Conservation (phyloP, 2,329 filamentous ascomycete genomes). For the Arthrinium phaeospermum region DNA sequence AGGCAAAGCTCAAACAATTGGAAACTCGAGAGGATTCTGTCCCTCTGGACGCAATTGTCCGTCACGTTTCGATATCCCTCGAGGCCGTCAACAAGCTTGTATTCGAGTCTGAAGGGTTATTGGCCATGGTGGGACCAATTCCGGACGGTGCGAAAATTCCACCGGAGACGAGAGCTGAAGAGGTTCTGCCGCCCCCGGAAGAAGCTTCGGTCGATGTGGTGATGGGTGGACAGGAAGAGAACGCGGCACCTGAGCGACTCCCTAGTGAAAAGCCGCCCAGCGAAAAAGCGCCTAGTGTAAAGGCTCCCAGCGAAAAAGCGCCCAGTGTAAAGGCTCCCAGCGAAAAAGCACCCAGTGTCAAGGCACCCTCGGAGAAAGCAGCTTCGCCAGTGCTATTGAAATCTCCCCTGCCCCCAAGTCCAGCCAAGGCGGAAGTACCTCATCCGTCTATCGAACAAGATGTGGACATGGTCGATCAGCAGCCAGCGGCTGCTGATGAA, state of each 20-base stretch:
- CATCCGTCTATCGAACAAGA: constrained; percentile 38
- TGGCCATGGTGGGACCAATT: constrained; percentile 49
- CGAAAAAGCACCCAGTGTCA: neutral
- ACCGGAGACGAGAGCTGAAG: constrained; percentile 30
- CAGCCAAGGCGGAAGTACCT: constrained; percentile 30
- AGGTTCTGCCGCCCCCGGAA: constrained; percentile 24
- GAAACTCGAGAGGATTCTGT: constrained; percentile 45
- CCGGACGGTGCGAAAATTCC: constrained; percentile 40
- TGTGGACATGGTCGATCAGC: constrained; percentile 28
- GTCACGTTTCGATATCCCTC: constrained; percentile 54
- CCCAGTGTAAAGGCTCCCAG: neutral
- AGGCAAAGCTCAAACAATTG: constrained; percentile 55
- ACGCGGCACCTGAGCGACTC: neutral
- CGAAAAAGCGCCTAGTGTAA: neutral
- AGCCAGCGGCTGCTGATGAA: constrained; percentile 23
- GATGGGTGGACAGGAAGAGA: constrained; percentile 7
- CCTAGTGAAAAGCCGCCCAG: neutral
- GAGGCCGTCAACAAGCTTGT: constrained; percentile 55
- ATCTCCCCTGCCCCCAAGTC: constrained; percentile 19
- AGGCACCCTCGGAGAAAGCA: constrained; percentile 27
- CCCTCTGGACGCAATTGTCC: constrained; percentile 49
- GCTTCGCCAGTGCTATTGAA: constrained; percentile 25
- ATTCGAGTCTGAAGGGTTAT: constrained; percentile 50
- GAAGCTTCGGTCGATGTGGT: constrained; percentile 18
- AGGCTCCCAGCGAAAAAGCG: neutral